Evolutionary conservation across 768 basidiomycete species (phyloP).

Genomic region (Boletus huronensis): DNA sequence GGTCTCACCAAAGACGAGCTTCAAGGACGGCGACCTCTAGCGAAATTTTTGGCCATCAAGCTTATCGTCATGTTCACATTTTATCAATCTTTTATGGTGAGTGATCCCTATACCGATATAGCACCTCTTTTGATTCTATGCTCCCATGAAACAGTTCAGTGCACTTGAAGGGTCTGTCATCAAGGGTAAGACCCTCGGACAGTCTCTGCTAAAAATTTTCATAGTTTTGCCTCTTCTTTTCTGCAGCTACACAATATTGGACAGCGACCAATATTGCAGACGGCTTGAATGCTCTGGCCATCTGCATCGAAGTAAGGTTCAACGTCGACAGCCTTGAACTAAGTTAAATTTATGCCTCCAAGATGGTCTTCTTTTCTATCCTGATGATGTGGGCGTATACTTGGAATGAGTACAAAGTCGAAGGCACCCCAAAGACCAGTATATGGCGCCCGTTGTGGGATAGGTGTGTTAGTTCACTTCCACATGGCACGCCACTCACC

Average conservation of each 20-base stretch:
- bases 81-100: constrained; percentile 76
- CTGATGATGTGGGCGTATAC: constrained; percentile 87
- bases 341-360: constrained; percentile 4
- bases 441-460: constrained; percentile 75
- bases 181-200: constrained; percentile 39
- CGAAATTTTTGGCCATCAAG: constrained; percentile 87
- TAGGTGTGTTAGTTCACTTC: constrained; percentile 24
- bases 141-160: constrained; percentile 46
- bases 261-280: constrained; percentile 80
- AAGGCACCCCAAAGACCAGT: constrained; percentile 45
- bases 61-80: constrained; percentile 85
- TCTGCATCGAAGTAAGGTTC: constrained; percentile 70
- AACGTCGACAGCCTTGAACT: not conserved
- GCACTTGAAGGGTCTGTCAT: constrained; percentile 69
- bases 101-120: constrained; percentile 19
- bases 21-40: constrained; percentile 67
- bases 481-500: not conserved
- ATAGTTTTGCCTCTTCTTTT: not conserved
- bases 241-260: constrained; percentile 72
- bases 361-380: constrained; percentile 82
- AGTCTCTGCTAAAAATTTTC: not conserved
- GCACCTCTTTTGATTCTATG: not conserved
- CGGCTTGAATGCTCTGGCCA: constrained; percentile 77
- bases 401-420: constrained; percentile 58
- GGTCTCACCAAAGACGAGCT: constrained; percentile 78